Percentiles rank a stretch among this genome's conserved stretches.
Evolutionary conservation across 257 asterid species (phyloP).

Genomic region (Solanum lycopersicoides): DNA sequence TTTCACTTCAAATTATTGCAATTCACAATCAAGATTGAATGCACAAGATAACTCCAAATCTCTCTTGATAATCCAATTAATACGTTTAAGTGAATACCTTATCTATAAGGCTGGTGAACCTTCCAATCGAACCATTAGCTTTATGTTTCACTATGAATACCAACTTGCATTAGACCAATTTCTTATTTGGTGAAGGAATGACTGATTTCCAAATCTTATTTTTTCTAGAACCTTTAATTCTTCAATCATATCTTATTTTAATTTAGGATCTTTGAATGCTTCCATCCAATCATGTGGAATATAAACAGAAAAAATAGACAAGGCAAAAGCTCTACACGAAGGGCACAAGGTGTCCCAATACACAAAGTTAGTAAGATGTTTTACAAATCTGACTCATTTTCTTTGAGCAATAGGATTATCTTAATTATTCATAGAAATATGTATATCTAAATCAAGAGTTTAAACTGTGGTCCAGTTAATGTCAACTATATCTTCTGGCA

Average conservation of each 20-base stretch:
- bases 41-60: neutral
- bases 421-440: neutral
- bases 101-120: neutral
- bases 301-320: neutral
- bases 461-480: conserved; percentile 38
- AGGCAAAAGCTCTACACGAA: neutral
- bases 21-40: neutral
- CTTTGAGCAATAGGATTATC: neutral
- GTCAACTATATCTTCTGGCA: conserved; percentile 32
- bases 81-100: neutral
- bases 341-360: neutral
- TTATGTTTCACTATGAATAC: neutral
- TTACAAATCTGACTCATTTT: neutral
- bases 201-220: neutral
- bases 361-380: neutral
- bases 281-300: neutral
- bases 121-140: neutral
- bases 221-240: neutral
- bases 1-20: neutral
- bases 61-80: neutral
- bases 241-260: neutral
- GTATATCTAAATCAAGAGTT: neutral
- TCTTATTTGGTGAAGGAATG: neutral
- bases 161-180: neutral
- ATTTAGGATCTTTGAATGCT: neutral